phyloP scores from a whole-genome alignment of 2,329 filamentous ascomycete genomes.

The Ramichloridium luteum region DNA sequence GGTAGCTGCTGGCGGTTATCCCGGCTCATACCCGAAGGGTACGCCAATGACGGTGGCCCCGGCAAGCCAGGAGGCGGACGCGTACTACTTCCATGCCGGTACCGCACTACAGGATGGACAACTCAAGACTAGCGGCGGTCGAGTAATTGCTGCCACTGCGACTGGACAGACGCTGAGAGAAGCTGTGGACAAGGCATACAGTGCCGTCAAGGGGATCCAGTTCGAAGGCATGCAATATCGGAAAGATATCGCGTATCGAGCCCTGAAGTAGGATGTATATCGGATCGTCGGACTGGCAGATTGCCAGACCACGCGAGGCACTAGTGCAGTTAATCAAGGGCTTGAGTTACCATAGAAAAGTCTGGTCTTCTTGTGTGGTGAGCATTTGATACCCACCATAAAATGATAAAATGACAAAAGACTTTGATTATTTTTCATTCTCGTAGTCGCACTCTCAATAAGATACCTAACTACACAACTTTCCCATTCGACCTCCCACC shows the following conservation, averaged over 20 bases:
- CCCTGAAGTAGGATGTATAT: conserved; percentile 25
- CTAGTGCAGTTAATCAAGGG: too few relatives aligned
- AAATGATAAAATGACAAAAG: too few relatives aligned
- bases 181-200: conserved; percentile 80
- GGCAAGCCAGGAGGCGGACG: conserved; percentile 40
- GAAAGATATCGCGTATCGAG: conserved; percentile 68
- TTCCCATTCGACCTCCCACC: too few relatives aligned
- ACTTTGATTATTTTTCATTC: too few relatives aligned
- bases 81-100: conserved; percentile 84
- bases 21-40: conserved; percentile 72
- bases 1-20: conserved; percentile 86
- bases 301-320: too few relatives aligned
- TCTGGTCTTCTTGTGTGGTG: too few relatives aligned
- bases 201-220: conserved; percentile 63
- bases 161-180: conserved; percentile 62
- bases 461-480: too few relatives aligned
- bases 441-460: too few relatives aligned
- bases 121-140: conserved; percentile 69
- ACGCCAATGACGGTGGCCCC: conserved; percentile 43
- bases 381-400: too few relatives aligned
- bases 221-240: conserved; percentile 87
- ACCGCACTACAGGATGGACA: conserved; percentile 53
- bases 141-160: conserved; percentile 87
- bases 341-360: too few relatives aligned
- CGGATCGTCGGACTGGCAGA: too few relatives aligned